Base-by-base conservation (phyloP, 1,284 basidiomycete species). In the Golubevia sp. region DNA sequence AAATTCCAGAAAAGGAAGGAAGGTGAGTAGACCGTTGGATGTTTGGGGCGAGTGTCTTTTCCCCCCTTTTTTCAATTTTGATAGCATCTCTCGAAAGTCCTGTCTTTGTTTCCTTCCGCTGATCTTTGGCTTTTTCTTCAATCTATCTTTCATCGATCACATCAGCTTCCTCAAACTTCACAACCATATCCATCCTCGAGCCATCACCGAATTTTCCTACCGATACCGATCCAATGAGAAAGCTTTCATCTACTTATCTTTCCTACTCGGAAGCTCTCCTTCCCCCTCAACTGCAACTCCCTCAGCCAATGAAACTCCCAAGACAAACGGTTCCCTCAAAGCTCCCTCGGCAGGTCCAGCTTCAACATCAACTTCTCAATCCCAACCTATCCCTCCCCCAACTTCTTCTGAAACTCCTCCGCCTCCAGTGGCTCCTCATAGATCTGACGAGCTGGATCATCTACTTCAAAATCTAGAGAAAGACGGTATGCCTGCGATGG, bases 171-270 rank as follows among this genome's bases (percentile, higher is more conserved):
- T 97, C 68, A 88, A 89, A 15, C 87, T 99, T 54, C 92, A 98
- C 84, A 89, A 89, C 34, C 86, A 91, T 71, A 94, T 99, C 69
- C 90, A 94, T 76, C 95, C 94, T 8, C 90, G 96, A 59, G 89
- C 92, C 2, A 91, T 97, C 21, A 98, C 97, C n/a, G 97, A 99
- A 84, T 99, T 99, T 79, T 90, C 92, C 58, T 99, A 99, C 84
- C 90, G 97, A 24, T 95, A 91, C 82, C 66, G 61, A 34, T 69
- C 44, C 63, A 71, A 18, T 50, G 49, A 62, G 7, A 85, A 87
- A 58, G 94, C 94, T 2, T 92, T 93, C 67, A 90, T 97, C 73
- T 91, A 97, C 85, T 87, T 97, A 53, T 97, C 95, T 1, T 97
- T 98, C 88, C 90, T 91, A 76, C 88, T 98, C 21, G 88, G 76